phyloP scores from a whole-genome alignment of 345 rosid genomes.

The Linum trigynum region DNA sequence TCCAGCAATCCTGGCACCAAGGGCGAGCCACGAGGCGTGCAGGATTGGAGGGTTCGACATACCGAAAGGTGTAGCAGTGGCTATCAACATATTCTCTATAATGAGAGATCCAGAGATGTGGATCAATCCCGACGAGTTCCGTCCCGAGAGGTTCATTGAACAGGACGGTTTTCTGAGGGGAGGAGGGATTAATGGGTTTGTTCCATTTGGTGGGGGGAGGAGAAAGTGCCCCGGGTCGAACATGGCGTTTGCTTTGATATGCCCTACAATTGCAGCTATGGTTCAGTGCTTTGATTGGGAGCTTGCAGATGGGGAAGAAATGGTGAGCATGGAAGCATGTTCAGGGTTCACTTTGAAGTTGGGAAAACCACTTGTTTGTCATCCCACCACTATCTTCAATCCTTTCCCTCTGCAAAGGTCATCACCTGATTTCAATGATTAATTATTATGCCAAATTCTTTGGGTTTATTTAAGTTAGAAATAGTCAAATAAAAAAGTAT shows the following conservation, averaged over 20 bases:
- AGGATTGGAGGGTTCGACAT: conserved; percentile 10
- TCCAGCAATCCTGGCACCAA: neutral
- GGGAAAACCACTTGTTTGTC: neutral
- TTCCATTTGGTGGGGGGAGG: conserved; percentile 18
- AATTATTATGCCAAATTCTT: too few species aligned
- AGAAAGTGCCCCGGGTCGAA: conserved; percentile 11
- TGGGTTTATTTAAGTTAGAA: too few species aligned
- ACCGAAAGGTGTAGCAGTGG: neutral
- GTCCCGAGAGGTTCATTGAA: conserved; percentile 15
- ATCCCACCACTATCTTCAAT: conserved; percentile 1
- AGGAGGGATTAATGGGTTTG: neutral
- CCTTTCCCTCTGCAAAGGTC: neutral
- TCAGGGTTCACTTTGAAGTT: neutral
- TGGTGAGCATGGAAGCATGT: neutral
- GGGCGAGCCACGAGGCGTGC: conserved; percentile 10
- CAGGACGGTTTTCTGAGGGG: neutral
- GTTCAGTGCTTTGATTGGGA: conserved; percentile 19
- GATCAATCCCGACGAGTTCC: conserved; percentile 11
- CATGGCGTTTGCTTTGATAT: neutral
- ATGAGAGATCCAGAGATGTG: conserved; percentile 17
- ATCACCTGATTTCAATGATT: too few species aligned
- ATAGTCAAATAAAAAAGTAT: too few species aligned
- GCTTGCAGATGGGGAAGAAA: neutral
- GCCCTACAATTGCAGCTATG: conserved; percentile 3
- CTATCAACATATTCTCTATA: conserved; percentile 8